Evolutionary conservation across 2,329 filamentous ascomycete genomes (phyloP).

Genomic region (Colletotrichum melonis): DNA sequence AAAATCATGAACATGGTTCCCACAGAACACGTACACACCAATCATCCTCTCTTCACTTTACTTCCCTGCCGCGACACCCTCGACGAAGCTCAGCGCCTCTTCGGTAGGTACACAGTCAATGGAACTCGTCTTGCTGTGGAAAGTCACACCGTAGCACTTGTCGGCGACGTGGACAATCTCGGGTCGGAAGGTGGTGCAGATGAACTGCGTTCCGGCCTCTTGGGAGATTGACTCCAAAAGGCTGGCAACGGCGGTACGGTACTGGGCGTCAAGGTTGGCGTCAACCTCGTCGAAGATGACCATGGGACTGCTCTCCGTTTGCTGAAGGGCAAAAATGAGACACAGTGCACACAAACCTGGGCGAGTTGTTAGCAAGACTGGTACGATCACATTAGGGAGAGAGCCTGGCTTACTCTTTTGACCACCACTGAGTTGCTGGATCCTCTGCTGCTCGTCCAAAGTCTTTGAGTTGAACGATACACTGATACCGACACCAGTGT

Average conservation of each 20-base stretch:
- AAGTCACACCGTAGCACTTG: constrained; percentile 97
- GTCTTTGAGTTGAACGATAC: constrained; percentile 99
- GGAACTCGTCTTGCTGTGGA: constrained; percentile 91
- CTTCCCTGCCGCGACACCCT: constrained; percentile 70
- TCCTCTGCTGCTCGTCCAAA: constrained; percentile 93
- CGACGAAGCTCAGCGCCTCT: constrained; percentile 92
- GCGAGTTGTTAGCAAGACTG: constrained; percentile 36
- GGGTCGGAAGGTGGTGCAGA: constrained; percentile 97
- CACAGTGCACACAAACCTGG: constrained; percentile 93
- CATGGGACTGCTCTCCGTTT: constrained; percentile 96
- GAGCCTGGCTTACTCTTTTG: constrained; percentile 82
- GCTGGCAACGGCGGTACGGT: constrained; percentile 92
- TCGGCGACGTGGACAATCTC: constrained; percentile 96
- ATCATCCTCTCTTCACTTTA: not conserved
- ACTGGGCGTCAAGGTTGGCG: constrained; percentile 97
- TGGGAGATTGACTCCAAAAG: constrained; percentile 84
- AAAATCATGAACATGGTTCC: constrained; percentile 13
- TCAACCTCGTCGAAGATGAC: constrained; percentile 99
- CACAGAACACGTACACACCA: not conserved
- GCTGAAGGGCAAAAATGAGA: constrained; percentile 98
- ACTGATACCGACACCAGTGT: constrained; percentile 94
- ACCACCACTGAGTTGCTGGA: constrained; percentile 95
- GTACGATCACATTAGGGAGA: not conserved
- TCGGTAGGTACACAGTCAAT: constrained; percentile 91
- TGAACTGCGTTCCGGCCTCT: constrained; percentile 81